Evolutionary conservation across 768 basidiomycete species (phyloP).

Genomic region (Agrocybe praecox): DNA sequence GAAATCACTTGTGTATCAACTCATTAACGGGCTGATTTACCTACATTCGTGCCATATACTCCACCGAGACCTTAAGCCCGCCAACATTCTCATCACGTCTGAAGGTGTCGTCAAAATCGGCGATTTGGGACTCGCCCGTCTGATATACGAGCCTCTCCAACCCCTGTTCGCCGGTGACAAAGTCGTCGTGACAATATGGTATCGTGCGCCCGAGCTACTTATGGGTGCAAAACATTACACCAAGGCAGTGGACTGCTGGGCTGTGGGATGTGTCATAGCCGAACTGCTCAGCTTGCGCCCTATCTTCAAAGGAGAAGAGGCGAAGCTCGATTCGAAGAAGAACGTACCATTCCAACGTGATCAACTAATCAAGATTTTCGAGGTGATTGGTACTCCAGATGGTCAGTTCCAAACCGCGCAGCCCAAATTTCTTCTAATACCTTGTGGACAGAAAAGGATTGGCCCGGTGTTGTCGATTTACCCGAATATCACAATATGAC

Average conservation of each 20-base stretch:
- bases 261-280: constrained; percentile 96
- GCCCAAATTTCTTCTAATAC: background rate
- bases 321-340: constrained; percentile 96
- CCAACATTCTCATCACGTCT: constrained; percentile 95
- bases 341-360: constrained; percentile 97
- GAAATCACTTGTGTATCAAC: constrained; percentile 93
- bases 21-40: constrained; percentile 92
- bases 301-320: constrained; percentile 99
- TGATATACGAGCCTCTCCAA: constrained; percentile 90
- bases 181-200: constrained; percentile 99
- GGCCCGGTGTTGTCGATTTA: constrained; percentile 85
- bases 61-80: constrained; percentile 97
- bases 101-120: constrained; percentile 94
- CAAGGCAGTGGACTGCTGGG: constrained; percentile 96
- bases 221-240: constrained; percentile 98
- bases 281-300: constrained; percentile 92
- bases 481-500: constrained; percentile 87
- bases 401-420: constrained; percentile 46
- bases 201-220: constrained; percentile 94
- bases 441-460: constrained; percentile 65
- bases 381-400: constrained; percentile 87
- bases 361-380: constrained; percentile 94
- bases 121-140: constrained; percentile 93
- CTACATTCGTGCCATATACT: constrained; percentile 94
- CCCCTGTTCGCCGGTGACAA: constrained; percentile 94